These are phyloP conservation scores for Ceratobasidium sp. DNA, from an alignment of 1,284 basidiomycete genomes.

Conservation along the genomic window DNA sequence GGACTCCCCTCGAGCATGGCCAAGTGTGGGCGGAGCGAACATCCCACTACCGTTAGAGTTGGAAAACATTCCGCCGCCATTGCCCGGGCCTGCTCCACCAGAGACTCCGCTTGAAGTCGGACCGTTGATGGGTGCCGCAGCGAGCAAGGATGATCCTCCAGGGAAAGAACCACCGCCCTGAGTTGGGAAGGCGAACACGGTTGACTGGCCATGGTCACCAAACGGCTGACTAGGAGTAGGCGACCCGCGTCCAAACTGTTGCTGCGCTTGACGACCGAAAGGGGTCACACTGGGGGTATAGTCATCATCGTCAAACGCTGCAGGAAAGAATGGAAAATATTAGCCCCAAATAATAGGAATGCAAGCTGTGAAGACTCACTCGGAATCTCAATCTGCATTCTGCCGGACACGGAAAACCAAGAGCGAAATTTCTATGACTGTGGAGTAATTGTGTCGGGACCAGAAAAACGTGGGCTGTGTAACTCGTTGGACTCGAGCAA, in stretches of 20 bases:
- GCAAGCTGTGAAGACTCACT: slow-evolving; percentile 56
- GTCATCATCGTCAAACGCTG: slow-evolving; percentile 66
- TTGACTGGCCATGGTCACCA: slow-evolving; percentile 38
- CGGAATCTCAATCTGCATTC: slow-evolving; percentile 76
- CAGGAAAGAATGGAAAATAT: slow-evolving; percentile 4
- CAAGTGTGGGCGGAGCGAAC: slow-evolving; percentile 65
- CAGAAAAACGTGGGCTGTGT: background rate
- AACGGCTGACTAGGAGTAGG: slow-evolving; percentile 38
- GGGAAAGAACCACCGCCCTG: slow-evolving; percentile 28
- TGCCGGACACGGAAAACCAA: background rate
- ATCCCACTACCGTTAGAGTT: slow-evolving; percentile 60
- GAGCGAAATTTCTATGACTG: background rate
- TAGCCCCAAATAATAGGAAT: background rate
- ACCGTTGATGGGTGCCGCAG: slow-evolving; percentile 13
- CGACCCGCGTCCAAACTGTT: slow-evolving; percentile 41
- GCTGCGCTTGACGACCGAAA: slow-evolving; percentile 52
- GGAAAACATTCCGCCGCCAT: slow-evolving; percentile 64
- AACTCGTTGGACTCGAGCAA: background rate
- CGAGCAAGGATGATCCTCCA: slow-evolving; percentile 23
- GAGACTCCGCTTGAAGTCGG: slow-evolving; percentile 19
- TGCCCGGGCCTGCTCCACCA: slow-evolving; percentile 46
- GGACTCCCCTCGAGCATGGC: slow-evolving; percentile 75
- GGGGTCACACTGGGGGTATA: slow-evolving; percentile 50
- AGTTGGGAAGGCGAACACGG: slow-evolving; percentile 23
- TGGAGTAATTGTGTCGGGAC: background rate